Evolutionary conservation across 176 grass and related monocot species (phyloP), one percentile per base, ranked within the genome.

Genomic region (Oropetium thomaeum): DNA sequence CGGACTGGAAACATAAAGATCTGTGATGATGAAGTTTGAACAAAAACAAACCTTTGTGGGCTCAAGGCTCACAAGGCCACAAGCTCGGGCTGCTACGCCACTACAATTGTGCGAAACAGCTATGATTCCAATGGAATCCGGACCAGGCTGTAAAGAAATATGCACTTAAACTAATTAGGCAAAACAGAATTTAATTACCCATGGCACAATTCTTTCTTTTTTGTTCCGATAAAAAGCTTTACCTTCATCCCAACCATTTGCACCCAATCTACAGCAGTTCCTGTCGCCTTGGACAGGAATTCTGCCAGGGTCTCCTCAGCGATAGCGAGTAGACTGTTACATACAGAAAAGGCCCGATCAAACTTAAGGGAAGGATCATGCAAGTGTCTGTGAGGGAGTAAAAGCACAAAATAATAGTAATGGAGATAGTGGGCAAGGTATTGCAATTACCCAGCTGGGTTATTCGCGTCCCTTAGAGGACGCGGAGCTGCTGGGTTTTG

Each of bases 201-300:
- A 44, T 79, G 69, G 35, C 43, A 11, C 42, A 83, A 31, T 39
- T 69, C 20, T 28, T 67, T 49, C 53, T 44, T 67, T n/a, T 67
- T 79, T 37, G 42, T 52, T 2, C 5, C 7, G 33, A 83, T 10
- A 74, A 62, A n/a, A 30, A 35, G 14, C 0, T 63, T 52, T 79
- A 99, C 96, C 96, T 99, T 99, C 96, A 99, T 99, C 85, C 96
- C 96, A 92, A 96, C 92, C 87, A 99, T 95, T 79, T 99, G 96
- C 86, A 99, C 96, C 96, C 92, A 99, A 86, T 99, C 83, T 23
- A 99, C 85, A 82, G 92, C 96, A 73, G 96, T 99, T 47, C 96
- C 96, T 2, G 96, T 96, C 66, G 96, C 96, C 74, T 99, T 99
- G 28, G 96, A 96, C 51, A 96, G 80, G 87, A 99, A 99, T 80